Base-by-base conservation (phyloP, 306 rosid genomes). In the Trifolium pratense region DNA sequence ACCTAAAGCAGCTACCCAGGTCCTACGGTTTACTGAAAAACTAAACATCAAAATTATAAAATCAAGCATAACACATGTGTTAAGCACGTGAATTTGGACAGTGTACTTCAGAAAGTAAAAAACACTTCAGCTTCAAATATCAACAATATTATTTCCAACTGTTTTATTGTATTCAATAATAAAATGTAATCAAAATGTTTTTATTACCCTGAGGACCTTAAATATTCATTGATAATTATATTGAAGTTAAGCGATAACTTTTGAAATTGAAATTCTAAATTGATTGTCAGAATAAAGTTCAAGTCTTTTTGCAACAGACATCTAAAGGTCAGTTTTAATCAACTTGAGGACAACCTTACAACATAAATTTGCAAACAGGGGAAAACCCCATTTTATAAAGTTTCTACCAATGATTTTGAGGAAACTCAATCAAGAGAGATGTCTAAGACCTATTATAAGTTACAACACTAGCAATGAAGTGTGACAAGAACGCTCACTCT, bases 401-500 rank as follows among this genome's bases (percentile, higher is more conserved):
- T 52, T 34, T 66, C 63, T 70, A 32, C 52, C 60, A 62, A 45
- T 17, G 57, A 63, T 62, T 56, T 13, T 12, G 59, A 11, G 31
- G 66, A 70, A 43, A 55, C 42, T 53, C 57, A 21, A 16, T 56
- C 49, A 65, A 59, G 66, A n/a, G 25, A 45, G 74, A 68, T 55
- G 72, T 49, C 53, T 7, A 4, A 61, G 52, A 67, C 51, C 76
- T 68, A 51, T 42, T 12, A 65, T 6, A 34, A 37, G 66, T 76
- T 76, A 76, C 78, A 76, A 76, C 66, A 70, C 74, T 36, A 48
- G 26, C 52, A 25, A 60, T 43, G 62, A 66, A 62, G 43, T 40
- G 52, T 40, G 52, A 15, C 12, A 6, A 25, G 29, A 23, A 55
- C 12, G 36, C 64, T 25, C 26, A 63, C 68, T 57, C n/a, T 58